These are phyloP conservation scores for Calonectria pauciramosa DNA, from an alignment of 2,329 filamentous ascomycete species.

Conservation along the genomic window DNA sequence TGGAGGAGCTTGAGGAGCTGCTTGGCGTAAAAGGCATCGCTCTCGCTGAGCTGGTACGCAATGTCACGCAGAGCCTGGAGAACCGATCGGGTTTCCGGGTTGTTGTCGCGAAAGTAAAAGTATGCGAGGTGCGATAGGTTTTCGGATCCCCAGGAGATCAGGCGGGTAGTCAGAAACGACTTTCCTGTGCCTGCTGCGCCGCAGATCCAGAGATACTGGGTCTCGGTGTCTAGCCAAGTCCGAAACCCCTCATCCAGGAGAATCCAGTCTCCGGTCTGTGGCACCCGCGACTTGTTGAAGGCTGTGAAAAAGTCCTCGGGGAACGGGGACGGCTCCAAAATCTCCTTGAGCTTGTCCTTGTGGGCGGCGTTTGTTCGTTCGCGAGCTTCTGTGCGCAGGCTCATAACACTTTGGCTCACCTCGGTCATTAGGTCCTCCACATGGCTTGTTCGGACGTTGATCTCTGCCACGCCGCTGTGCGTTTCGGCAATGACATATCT, in stretches of 20 bases:
- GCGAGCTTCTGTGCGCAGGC: slow-evolving; percentile 51
- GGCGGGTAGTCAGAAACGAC: slow-evolving; percentile 58
- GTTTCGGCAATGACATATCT: slow-evolving; percentile 60
- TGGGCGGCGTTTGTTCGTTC: slow-evolving; percentile 50
- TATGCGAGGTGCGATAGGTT: slow-evolving; percentile 55
- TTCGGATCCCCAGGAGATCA: slow-evolving; percentile 57
- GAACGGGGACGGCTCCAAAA: slow-evolving; percentile 58
- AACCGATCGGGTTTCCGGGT: slow-evolving; percentile 60
- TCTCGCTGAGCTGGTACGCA: slow-evolving; percentile 61
- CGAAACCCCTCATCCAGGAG: slow-evolving; percentile 54
- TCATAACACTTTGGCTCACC: slow-evolving; percentile 52
- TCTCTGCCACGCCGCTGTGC: slow-evolving; percentile 52
- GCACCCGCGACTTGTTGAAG: slow-evolving; percentile 56
- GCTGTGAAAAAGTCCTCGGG: slow-evolving; percentile 58
- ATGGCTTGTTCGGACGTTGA: slow-evolving; percentile 53
- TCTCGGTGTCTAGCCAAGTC: slow-evolving; percentile 55
- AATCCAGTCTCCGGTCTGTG: slow-evolving; percentile 62
- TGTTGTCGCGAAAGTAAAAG: slow-evolving; percentile 64
- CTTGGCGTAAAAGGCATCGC: slow-evolving; percentile 60
- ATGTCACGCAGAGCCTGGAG: slow-evolving; percentile 60
- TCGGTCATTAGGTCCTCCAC: slow-evolving; percentile 52
- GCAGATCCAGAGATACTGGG: slow-evolving; percentile 58
- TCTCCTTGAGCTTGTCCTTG: slow-evolving; percentile 55
- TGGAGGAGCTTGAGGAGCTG: slow-evolving; percentile 52
- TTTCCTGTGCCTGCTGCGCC: slow-evolving; percentile 63